These are phyloP conservation scores for Monascus purpureus DNA, from an alignment of 495 filamentous ascomycete genomes.

Conservation along the genomic window DNA sequence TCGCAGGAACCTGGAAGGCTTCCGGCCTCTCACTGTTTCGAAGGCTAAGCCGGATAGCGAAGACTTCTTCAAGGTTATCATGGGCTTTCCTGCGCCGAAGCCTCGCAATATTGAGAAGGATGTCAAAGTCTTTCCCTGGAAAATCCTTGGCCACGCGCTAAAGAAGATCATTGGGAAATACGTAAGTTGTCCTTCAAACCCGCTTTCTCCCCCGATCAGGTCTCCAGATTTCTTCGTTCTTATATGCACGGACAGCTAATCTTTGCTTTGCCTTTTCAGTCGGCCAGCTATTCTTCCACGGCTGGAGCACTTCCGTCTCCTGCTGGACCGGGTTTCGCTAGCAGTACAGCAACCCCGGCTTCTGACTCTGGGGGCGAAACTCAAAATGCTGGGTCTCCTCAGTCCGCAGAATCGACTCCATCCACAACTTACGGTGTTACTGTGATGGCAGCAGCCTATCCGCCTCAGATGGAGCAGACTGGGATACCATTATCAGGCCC, in stretches of 20 bases:
- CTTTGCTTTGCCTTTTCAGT: conserved; percentile 14
- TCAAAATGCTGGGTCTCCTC: conserved; percentile 27
- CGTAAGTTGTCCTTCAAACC: too few relatives aligned
- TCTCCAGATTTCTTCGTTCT: too few relatives aligned
- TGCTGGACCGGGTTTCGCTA: conserved; percentile 23
- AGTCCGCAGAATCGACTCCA: conserved; percentile 24
- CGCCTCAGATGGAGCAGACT: conserved; percentile 11
- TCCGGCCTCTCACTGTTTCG: conserved; percentile 77
- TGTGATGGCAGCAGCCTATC: conserved; percentile 15
- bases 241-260: too few relatives aligned
- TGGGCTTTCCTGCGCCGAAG: conserved; percentile 92
- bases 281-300: conserved; percentile 38
- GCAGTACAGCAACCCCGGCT: conserved; percentile 14
- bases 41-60: conserved; percentile 85
- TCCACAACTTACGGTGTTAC: conserved; percentile 17
- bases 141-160: conserved; percentile 61
- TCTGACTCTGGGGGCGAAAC: conserved; percentile 30
- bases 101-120: conserved; percentile 97
- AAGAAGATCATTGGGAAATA: conserved; percentile 99
- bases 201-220: too few relatives aligned
- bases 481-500: conserved; percentile 10
- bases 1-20: conserved; percentile 84
- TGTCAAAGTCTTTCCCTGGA: conserved; percentile 96
- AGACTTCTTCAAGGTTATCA: conserved; percentile 96
- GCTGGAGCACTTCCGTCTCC: conserved; percentile 28